Evolutionary conservation across 163 green algal genomes (phyloP), one percentile per base, ranked within the genome.

Genomic region (Trebouxia gelatinosa): DNA sequence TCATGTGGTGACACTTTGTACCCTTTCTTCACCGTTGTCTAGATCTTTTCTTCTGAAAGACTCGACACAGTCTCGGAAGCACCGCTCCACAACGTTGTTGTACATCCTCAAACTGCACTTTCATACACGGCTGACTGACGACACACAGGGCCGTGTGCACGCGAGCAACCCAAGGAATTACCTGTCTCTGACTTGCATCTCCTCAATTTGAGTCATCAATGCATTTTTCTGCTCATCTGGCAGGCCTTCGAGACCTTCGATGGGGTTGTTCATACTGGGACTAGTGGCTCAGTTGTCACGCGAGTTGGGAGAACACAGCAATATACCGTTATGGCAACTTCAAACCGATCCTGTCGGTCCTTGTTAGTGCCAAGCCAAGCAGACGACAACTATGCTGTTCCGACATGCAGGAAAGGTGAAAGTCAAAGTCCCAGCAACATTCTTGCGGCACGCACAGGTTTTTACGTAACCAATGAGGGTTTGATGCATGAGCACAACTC

Each of bases 41-140:
- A 99, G 87, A 38, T 93, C 92, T 75, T 98, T 98, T 61, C 92
- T 92, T 19, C 96, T 86, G 85, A 99, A 99, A 54, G 86, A 72
- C 51, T 97, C 88, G 2, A 97, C 91, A 82, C 96, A 99, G 80
- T 98, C 90, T 51, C 84, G 88, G 85, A 99, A 99, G 70, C 96
- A 99, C 31, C 86, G 75, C 85, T 99, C 94, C 29, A 99, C 95
- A 4, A 99, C 87, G 31, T 78, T 88, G 85, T 99, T 99, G 87
- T 99, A 99, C 91, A 99, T 96, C 28, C 90, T 84, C 77, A 99
- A 77, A 81, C 94, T 98, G 92, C 78, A 64, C 37, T 34, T 9
- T n/a, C n/a, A n/a, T 46, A 21, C 61, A 71, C 13, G 48, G 48
- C 48, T n/a, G 48, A 19, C 48, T 19, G 19, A 16, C 48, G 19